phyloP scores from a whole-genome alignment of 2,329 filamentous ascomycete genomes.

The Lachnellula suecica region DNA sequence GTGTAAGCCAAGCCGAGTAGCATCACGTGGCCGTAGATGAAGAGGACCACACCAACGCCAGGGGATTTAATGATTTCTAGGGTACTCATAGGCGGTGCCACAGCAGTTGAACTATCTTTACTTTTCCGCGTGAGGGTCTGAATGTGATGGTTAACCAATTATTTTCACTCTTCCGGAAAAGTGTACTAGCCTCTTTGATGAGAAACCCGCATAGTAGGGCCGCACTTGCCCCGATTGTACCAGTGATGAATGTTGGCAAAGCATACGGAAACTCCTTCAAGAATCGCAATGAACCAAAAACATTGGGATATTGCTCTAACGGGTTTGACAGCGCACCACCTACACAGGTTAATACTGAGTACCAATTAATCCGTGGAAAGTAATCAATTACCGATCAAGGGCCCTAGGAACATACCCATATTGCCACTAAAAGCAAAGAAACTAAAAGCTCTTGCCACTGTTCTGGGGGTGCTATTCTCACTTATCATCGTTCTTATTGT shows the following conservation, averaged over 20 bases:
- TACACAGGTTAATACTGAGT: slow-evolving; percentile 30
- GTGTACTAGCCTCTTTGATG: slow-evolving; percentile 51
- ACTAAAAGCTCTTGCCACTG: slow-evolving; percentile 72
- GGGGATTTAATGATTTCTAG: slow-evolving; percentile 59
- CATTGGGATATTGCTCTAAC: slow-evolving; percentile 56
- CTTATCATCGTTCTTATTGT: slow-evolving; percentile 74
- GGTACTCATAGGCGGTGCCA: slow-evolving; percentile 39
- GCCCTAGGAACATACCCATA: slow-evolving; percentile 71
- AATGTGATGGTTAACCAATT: not conserved
- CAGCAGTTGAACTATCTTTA: slow-evolving; percentile 16
- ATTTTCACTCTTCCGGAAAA: not conserved
- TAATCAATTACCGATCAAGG: slow-evolving; percentile 40
- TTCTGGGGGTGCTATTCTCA: slow-evolving; percentile 68
- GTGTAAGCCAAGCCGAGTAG: slow-evolving; percentile 72
- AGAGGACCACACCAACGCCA: slow-evolving; percentile 65
- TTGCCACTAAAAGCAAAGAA: slow-evolving; percentile 77
- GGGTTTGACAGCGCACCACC: slow-evolving; percentile 71
- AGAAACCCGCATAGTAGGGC: slow-evolving; percentile 53
- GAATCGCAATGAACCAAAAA: slow-evolving; percentile 57
- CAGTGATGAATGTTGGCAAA: slow-evolving; percentile 60
- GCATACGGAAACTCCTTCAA: slow-evolving; percentile 66
- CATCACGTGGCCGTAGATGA: slow-evolving; percentile 64
- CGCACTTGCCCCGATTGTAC: slow-evolving; percentile 50
- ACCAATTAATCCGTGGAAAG: too few species aligned
- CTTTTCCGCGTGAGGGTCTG: slow-evolving; percentile 44